Percentiles rank a stretch among this genome's conserved stretches.
phyloP scores from a whole-genome alignment of 257 asterid species.

The Ballota nigra region DNA sequence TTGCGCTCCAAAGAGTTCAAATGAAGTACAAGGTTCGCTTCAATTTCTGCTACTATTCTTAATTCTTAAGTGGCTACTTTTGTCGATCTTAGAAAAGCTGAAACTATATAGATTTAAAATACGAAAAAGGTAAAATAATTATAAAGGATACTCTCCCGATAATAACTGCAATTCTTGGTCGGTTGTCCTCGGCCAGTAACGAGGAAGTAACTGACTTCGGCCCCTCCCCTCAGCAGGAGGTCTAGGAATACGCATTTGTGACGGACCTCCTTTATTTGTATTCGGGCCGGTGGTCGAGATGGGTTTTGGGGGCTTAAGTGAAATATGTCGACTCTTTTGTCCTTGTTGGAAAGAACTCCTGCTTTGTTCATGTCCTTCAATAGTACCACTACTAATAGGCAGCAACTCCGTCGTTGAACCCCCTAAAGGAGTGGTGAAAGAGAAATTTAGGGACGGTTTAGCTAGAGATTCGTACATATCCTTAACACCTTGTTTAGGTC shows the following conservation, averaged over 20 bases:
- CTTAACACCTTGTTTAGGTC: slow-evolving; percentile 54
- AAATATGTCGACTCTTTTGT: slow-evolving; percentile 45
- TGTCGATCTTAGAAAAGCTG: too few relatives aligned
- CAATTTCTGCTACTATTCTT: too few relatives aligned
- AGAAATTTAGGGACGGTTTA: slow-evolving; percentile 57
- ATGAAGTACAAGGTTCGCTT: too few relatives aligned
- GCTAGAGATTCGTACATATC: slow-evolving; percentile 51
- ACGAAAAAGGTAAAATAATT: background rate
- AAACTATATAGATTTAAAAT: background rate
- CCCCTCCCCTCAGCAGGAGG: slow-evolving; percentile 95
- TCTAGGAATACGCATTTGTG: slow-evolving; percentile 68
- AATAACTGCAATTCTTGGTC: slow-evolving; percentile 89
- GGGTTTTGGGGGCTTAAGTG: slow-evolving; percentile 58
- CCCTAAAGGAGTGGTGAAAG: slow-evolving; percentile 47
- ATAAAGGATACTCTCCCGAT: slow-evolving; percentile 93
- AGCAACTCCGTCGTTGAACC: slow-evolving; percentile 43
- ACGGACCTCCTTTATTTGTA: slow-evolving; percentile 36
- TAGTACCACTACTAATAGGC: slow-evolving; percentile 50
- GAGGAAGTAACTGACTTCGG: slow-evolving; percentile 87
- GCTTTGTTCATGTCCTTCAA: slow-evolving; percentile 65
- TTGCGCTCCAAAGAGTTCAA: too few relatives aligned
- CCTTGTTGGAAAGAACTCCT: slow-evolving; percentile 52
- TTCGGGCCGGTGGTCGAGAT: slow-evolving; percentile 44
- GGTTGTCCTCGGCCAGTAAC: slow-evolving; percentile 97
- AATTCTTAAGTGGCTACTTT: too few relatives aligned